Evolutionary conservation across 2,329 filamentous ascomycete species (phyloP).

Genomic region (Conoideocrella luteorostrata): DNA sequence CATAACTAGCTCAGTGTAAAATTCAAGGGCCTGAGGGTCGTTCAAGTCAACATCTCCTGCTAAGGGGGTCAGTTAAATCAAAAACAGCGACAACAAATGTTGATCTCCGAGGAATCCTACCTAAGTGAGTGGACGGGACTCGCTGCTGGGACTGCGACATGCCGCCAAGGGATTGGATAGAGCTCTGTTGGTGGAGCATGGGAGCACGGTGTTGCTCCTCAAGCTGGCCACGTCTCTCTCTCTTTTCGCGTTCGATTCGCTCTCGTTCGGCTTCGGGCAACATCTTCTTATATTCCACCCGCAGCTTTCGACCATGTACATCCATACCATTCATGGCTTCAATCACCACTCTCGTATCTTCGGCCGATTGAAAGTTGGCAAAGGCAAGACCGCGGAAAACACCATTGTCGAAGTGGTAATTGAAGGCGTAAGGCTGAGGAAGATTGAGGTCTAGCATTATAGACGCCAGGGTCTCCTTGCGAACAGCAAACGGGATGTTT

Average conservation of each 20-base stretch:
- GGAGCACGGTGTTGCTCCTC: constrained; percentile 88
- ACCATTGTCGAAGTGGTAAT: constrained; percentile 98
- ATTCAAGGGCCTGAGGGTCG: constrained; percentile 77
- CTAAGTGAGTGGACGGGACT: constrained; percentile 34
- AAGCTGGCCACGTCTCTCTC: constrained; percentile 88
- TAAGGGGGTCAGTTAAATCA: not conserved
- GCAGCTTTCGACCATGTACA: constrained; percentile 85
- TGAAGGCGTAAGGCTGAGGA: constrained; percentile 95
- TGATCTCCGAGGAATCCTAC: constrained; percentile 20
- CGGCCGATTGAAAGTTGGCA: constrained; percentile 93
- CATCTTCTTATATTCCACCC: constrained; percentile 99
- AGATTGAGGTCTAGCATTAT: constrained; percentile 93
- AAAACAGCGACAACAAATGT: not conserved
- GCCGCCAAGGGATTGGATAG: constrained; percentile 70
- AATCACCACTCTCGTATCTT: constrained; percentile 90
- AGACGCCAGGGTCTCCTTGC: constrained; percentile 88
- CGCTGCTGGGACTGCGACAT: constrained; percentile 57
- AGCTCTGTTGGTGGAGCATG: constrained; percentile 76
- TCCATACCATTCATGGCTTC: constrained; percentile 94
- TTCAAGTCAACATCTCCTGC: constrained; percentile 76
- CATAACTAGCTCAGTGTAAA: constrained; percentile 82
- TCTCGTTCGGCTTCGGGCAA: constrained; percentile 89
- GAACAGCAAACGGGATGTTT: constrained; percentile 97
- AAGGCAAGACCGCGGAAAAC: constrained; percentile 95
- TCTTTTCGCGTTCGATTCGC: constrained; percentile 93